Conservation (phyloP, 495 filamentous ascomycete genomes). For the Aspergillus kassunensis region DNA sequence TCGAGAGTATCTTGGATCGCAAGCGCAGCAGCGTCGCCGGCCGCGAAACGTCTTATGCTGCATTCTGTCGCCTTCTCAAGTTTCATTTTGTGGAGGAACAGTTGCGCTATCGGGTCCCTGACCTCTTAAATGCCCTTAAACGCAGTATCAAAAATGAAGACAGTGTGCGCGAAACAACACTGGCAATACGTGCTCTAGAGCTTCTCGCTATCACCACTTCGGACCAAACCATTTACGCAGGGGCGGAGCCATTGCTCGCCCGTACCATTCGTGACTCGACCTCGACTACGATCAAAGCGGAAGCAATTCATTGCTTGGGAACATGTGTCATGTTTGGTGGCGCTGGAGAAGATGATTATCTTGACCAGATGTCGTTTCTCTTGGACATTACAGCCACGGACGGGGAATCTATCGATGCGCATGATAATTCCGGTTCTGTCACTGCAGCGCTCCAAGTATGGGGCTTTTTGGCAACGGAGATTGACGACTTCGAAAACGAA, state of each 20-base stretch:
- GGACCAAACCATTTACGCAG: slow-evolving; percentile 66
- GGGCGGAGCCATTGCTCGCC: slow-evolving; percentile 60
- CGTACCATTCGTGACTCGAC: slow-evolving; percentile 66
- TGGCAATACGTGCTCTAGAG: slow-evolving; percentile 71
- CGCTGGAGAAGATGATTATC: slow-evolving; percentile 62
- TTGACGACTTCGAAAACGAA: slow-evolving; percentile 74
- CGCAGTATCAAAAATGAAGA: slow-evolving; percentile 68
- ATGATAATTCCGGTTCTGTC: slow-evolving; percentile 72
- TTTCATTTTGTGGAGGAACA: slow-evolving; percentile 68
- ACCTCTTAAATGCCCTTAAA: slow-evolving; percentile 67
- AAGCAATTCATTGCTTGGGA: slow-evolving; percentile 71
- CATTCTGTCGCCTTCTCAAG: slow-evolving; percentile 69
- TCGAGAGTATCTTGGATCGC: slow-evolving; percentile 78
- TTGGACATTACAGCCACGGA: slow-evolving; percentile 85
- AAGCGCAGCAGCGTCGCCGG: slow-evolving; percentile 81
- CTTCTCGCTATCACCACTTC: slow-evolving; percentile 71
- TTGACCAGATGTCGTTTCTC: slow-evolving; percentile 77
- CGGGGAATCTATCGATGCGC: slow-evolving; percentile 67
- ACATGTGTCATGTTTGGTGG: slow-evolving; percentile 76
- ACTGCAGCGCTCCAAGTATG: slow-evolving; percentile 80
- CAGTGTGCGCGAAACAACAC: slow-evolving; percentile 67
- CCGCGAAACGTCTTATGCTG: slow-evolving; percentile 66
- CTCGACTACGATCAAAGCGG: slow-evolving; percentile 60
- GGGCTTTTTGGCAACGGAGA: slow-evolving; percentile 78
- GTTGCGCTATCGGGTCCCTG: slow-evolving; percentile 54